Evolutionary conservation across 108 stramenopile genomes (phyloP).

Genomic region (Chaetoceros tenuissimus): DNA sequence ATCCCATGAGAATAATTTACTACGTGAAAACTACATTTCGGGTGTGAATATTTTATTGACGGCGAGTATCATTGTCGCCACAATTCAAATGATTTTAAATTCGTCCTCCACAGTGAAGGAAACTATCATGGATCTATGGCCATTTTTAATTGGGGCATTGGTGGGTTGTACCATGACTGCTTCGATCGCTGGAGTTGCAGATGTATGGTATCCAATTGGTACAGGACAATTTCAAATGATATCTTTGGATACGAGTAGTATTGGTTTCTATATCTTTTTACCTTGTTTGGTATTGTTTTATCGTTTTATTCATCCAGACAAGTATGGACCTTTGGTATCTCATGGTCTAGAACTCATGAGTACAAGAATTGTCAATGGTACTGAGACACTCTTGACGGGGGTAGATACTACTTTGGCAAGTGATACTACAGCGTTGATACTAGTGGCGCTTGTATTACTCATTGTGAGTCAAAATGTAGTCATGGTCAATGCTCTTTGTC

Average conservation of each 20-base stretch:
- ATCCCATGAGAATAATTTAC: too few species aligned
- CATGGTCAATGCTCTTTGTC: conserved; percentile 24
- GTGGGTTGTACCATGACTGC: conserved; percentile 3
- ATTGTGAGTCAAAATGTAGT: conserved; percentile 20
- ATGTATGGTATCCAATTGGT: conserved; percentile 33
- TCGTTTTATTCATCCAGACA: conserved; percentile 23
- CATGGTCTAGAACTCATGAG: neutral
- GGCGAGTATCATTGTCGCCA: too few species aligned
- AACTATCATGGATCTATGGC: neutral
- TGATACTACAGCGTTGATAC: conserved; percentile 1
- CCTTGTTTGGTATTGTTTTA: conserved; percentile 13
- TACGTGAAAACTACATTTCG: too few species aligned
- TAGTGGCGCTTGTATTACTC: conserved; percentile 9
- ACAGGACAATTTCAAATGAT: conserved; percentile 40
- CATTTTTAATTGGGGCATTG: conserved; percentile 15
- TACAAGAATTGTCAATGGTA: neutral
- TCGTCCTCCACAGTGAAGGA: too few species aligned
- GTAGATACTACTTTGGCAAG: neutral
- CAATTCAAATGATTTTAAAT: too few species aligned
- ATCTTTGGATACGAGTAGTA: conserved; percentile 23
- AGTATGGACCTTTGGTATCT: conserved; percentile 13
- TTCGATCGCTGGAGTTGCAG: conserved; percentile 15
- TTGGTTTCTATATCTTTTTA: conserved; percentile 22
- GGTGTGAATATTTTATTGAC: too few species aligned
- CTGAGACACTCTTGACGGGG: too few species aligned